These are phyloP conservation scores for Populus alba DNA, from an alignment of 345 rosid genomes.

Conservation along the genomic window DNA sequence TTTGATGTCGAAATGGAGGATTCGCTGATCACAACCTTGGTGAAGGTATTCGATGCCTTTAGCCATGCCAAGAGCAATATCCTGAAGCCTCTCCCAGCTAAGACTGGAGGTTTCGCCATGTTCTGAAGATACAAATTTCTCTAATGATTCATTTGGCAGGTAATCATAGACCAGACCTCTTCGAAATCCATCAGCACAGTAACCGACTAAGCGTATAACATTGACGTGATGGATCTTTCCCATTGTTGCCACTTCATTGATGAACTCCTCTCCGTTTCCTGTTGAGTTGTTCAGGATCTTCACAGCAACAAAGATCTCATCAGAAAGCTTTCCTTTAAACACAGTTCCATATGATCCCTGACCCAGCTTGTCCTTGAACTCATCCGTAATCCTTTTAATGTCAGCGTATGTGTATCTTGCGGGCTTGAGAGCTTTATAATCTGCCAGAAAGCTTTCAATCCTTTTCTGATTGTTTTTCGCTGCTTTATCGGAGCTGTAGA, in stretches of 20 bases:
- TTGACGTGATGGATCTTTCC: slow-evolving; percentile 20
- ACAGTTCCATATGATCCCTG: slow-evolving; percentile 30
- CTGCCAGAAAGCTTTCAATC: slow-evolving; percentile 22
- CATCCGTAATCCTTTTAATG: slow-evolving; percentile 20
- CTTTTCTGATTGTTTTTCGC: slow-evolving; percentile 14
- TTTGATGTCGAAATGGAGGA: slow-evolving; percentile 19
- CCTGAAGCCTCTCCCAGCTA: slow-evolving; percentile 18
- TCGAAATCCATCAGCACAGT: slow-evolving; percentile 15
- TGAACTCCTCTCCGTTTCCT: slow-evolving; percentile 24
- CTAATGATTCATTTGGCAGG: slow-evolving; percentile 6
- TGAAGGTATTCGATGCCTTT: slow-evolving; percentile 24
- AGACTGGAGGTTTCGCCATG: background rate
- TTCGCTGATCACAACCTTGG: slow-evolving; percentile 21
- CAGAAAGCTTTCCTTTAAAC: slow-evolving; percentile 25
- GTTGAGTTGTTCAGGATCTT: slow-evolving; percentile 20
- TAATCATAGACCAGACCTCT: slow-evolving; percentile 12
- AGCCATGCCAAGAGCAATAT: slow-evolving; percentile 19
- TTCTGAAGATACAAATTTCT: slow-evolving; percentile 5
- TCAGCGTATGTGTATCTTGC: slow-evolving; percentile 17
- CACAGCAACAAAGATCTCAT: slow-evolving; percentile 27
- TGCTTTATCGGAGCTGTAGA: background rate
- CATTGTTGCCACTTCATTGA: slow-evolving; percentile 27
- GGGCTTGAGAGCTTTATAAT: slow-evolving; percentile 27
- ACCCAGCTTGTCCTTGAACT: slow-evolving; percentile 20
- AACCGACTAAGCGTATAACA: slow-evolving; percentile 12